A percentile compares a stretch with the other conserved stretches of the same genome.
Conservation (phyloP, 257 asterid species). For the Avicennia marina region DNA sequence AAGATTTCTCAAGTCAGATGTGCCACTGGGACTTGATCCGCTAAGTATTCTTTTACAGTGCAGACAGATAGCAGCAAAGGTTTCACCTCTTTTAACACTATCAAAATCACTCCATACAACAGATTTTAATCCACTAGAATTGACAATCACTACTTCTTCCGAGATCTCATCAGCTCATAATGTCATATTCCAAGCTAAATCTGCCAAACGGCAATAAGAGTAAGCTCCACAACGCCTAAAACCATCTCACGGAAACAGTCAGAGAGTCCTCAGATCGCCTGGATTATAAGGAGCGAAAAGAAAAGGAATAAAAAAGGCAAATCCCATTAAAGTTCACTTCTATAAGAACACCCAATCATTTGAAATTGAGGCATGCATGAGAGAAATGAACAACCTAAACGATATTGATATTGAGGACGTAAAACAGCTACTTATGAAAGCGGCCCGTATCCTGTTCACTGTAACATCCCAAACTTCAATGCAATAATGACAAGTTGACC, state of each 20-base stretch:
- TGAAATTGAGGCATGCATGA: no score
- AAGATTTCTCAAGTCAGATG: constrained; percentile 91
- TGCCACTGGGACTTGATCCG: constrained; percentile 95
- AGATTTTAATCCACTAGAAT: constrained; percentile 82
- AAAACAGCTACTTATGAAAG: not conserved
- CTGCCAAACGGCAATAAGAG: constrained; percentile 12
- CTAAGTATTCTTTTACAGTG: constrained; percentile 89
- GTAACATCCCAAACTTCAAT: constrained; percentile 17
- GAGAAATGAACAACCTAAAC: no score
- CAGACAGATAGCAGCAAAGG: constrained; percentile 69
- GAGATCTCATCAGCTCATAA: constrained; percentile 47
- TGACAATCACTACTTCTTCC: constrained; percentile 66
- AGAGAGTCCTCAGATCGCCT: no score
- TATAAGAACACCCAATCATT: not conserved
- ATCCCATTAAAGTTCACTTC: not conserved
- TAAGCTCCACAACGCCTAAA: no score
- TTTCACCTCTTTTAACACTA: constrained; percentile 82
- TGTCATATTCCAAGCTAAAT: constrained; percentile 7
- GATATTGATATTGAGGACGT: no score
- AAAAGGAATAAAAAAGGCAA: not conserved
- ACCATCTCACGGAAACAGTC: no score
- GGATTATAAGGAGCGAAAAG: no score
- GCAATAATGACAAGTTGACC: constrained; percentile 29
- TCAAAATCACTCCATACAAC: constrained; percentile 95
- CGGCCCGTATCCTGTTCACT: not conserved